Percentiles rank a stretch among this genome's conserved stretches.
Conservation (phyloP, 305 asterid genomes). For the Fraxinus albicans region DNA sequence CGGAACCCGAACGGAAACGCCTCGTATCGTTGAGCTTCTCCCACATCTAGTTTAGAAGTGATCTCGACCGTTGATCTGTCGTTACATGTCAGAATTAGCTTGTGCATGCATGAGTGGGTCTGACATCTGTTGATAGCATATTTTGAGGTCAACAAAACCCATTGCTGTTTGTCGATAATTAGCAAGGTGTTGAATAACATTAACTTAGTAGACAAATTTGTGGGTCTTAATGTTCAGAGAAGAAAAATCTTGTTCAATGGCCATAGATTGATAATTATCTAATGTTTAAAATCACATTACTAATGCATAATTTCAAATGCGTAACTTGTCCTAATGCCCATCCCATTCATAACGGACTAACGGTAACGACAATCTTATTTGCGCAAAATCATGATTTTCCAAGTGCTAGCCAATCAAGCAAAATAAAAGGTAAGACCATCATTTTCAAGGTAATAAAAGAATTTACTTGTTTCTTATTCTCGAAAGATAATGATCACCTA, state of each 20-base stretch:
- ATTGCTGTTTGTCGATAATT: not conserved
- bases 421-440: not conserved
- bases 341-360: not conserved
- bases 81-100: no score
- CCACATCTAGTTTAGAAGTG: no score
- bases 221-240: not conserved
- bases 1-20: no score
- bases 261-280: not conserved
- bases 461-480: not conserved
- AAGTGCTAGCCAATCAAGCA: not conserved
- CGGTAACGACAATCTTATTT: no score
- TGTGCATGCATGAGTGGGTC: no score
- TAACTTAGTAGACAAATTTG: not conserved
- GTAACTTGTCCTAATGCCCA: not conserved
- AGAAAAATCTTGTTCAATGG: not conserved
- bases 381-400: not conserved
- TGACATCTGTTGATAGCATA: no score
- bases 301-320: not conserved
- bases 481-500: not conserved
- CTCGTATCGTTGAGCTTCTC: no score
- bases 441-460: not conserved
- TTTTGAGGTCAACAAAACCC: no score
- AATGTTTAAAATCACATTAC: not conserved
- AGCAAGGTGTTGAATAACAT: no score
- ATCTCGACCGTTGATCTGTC: no score